Evolutionary conservation across 495 filamentous ascomycete species (phyloP).

Genomic region (Penicillium canariense): DNA sequence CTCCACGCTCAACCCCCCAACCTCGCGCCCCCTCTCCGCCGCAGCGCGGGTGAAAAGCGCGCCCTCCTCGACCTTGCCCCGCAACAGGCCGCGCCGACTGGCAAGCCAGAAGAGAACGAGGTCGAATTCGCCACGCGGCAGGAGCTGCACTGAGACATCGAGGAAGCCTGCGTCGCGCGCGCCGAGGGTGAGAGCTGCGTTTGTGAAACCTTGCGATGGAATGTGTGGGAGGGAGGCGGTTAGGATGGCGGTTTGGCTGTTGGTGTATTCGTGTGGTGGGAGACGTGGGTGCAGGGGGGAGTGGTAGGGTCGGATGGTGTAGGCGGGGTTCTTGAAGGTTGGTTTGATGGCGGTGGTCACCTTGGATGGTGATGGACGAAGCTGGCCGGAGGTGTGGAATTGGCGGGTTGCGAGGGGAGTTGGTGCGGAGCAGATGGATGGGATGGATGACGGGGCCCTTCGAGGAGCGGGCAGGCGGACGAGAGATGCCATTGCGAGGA

Average conservation of each 20-base stretch:
- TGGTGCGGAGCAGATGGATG: slow-evolving; percentile 7
- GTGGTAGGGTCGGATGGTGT: slow-evolving; percentile 55
- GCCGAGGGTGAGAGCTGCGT: slow-evolving; percentile 66
- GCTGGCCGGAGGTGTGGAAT: background rate
- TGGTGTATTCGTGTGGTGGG: slow-evolving; percentile 58
- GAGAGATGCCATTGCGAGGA: slow-evolving; percentile 18
- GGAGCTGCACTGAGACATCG: slow-evolving; percentile 77
- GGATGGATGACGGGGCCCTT: background rate
- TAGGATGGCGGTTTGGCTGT: slow-evolving; percentile 74
- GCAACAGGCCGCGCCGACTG: slow-evolving; percentile 58
- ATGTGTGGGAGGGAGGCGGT: slow-evolving; percentile 75
- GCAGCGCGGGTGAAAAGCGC: slow-evolving; percentile 15
- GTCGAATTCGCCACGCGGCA: slow-evolving; percentile 76
- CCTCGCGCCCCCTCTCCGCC: slow-evolving; percentile 3
- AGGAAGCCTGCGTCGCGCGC: slow-evolving; percentile 81
- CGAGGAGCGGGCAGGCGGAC: slow-evolving; percentile 5
- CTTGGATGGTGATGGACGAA: background rate
- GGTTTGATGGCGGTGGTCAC: background rate
- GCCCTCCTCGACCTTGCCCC: slow-evolving; percentile 48
- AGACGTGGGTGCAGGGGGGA: slow-evolving; percentile 61
- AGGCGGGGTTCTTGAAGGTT: background rate
- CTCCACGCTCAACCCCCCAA: slow-evolving; percentile 35
- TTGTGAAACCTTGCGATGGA: slow-evolving; percentile 78
- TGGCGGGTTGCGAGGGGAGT: background rate
- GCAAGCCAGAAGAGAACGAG: slow-evolving; percentile 81